phyloP scores from a whole-genome alignment of 371 early-diverging fungal genomes.

The Mucor racemosus region DNA sequence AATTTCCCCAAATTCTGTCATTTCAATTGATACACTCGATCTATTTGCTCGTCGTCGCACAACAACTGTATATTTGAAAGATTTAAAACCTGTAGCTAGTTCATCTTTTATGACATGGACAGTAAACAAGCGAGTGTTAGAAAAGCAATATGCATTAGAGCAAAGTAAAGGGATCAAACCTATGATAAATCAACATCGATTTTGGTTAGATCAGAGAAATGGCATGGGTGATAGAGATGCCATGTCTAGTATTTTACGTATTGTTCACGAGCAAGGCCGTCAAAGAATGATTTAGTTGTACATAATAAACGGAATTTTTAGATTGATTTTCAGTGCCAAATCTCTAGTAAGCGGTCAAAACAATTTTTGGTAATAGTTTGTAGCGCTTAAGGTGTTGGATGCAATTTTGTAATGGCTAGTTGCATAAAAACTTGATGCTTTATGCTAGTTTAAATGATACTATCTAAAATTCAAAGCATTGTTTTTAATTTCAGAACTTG shows the following conservation, averaged over 20 bases:
- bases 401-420: too few species aligned
- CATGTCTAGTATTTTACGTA: slow-evolving; percentile 43
- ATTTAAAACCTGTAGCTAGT: slow-evolving; percentile 32
- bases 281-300: slow-evolving; percentile 10
- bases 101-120: slow-evolving; percentile 44
- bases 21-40: slow-evolving; percentile 51
- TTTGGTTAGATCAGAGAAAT: slow-evolving; percentile 51
- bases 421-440: too few species aligned
- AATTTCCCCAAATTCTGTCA: slow-evolving; percentile 43
- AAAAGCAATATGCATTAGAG: slow-evolving; percentile 26
- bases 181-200: slow-evolving; percentile 35
- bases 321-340: too few species aligned
- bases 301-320: too few species aligned
- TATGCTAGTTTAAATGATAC: too few species aligned
- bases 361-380: too few species aligned
- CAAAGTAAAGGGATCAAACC: slow-evolving; percentile 22
- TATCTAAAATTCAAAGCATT: too few species aligned
- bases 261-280: slow-evolving; percentile 40
- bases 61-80: slow-evolving; percentile 40
- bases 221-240: slow-evolving; percentile 42
- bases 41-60: slow-evolving; percentile 35
- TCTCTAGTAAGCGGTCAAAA: too few species aligned
- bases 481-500: too few species aligned
- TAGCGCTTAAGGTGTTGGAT: too few species aligned
- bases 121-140: slow-evolving; percentile 27